Conservation (phyloP, 768 basidiomycete species). For the Boletus rex-veris region DNA sequence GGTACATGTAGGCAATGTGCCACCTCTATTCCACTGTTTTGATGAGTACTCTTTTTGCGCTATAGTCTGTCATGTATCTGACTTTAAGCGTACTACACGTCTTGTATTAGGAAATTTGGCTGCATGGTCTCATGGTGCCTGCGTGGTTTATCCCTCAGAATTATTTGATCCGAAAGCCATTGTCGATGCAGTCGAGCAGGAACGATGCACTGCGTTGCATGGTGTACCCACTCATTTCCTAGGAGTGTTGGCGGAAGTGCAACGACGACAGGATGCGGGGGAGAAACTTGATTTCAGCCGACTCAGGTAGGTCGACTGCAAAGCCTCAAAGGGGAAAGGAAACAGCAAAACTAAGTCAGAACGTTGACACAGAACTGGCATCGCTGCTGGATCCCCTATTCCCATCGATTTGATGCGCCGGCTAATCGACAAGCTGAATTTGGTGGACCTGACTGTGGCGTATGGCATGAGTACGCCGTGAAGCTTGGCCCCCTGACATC, state of each 20-base stretch:
- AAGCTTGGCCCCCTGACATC: neutral
- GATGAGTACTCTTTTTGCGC: conserved; percentile 53
- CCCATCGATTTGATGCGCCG: conserved; percentile 78
- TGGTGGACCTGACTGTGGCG: conserved; percentile 69
- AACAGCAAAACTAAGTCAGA: neutral
- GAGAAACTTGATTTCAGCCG: conserved; percentile 45
- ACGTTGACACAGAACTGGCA: conserved; percentile 58
- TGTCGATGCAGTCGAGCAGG: conserved; percentile 64
- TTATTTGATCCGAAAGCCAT: conserved; percentile 61
- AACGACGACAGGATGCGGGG: conserved; percentile 46
- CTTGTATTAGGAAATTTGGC: conserved; percentile 81
- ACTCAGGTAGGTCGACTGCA: conserved; percentile 45
- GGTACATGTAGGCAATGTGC: conserved; percentile 61
- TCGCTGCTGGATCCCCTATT: conserved; percentile 75
- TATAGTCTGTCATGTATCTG: conserved; percentile 8
- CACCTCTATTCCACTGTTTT: conserved; percentile 86
- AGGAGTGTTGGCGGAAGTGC: conserved; percentile 66
- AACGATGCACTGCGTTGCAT: conserved; percentile 75
- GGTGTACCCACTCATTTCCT: conserved; percentile 87
- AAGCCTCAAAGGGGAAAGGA: too few species aligned
- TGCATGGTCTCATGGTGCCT: conserved; percentile 69
- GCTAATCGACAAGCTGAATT: conserved; percentile 62
- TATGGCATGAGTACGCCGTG: conserved; percentile 80
- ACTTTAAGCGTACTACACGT: conserved; percentile 40
- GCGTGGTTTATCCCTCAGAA: conserved; percentile 71